A percentile compares a stretch with the other conserved stretches of the same genome.
phyloP scores from a whole-genome alignment of 257 asterid genomes.

The Ilex aquifolium region DNA sequence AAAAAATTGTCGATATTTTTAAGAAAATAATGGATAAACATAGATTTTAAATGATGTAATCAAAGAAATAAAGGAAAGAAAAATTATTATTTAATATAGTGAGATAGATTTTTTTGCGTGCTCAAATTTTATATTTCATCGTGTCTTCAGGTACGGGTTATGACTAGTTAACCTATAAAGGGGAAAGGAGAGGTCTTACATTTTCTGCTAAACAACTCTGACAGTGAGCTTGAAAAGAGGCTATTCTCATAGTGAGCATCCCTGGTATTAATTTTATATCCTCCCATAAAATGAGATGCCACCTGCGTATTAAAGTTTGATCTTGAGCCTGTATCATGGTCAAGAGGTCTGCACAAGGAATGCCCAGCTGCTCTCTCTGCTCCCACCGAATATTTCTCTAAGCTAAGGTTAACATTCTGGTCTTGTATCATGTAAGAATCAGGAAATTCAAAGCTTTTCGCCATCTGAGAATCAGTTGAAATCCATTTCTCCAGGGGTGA shows the following conservation, averaged over 20 bases:
- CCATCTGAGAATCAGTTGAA: slow-evolving; percentile 36
- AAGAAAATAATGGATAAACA: no score
- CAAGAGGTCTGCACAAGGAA: slow-evolving; percentile 73
- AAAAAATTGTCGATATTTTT: no score
- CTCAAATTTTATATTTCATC: no score
- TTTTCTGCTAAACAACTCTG: slow-evolving; percentile 73
- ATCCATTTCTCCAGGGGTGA: slow-evolving; percentile 51
- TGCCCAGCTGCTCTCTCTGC: slow-evolving; percentile 52
- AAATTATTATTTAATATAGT: no score
- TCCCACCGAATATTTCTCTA: slow-evolving; percentile 54
- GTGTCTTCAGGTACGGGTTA: no score
- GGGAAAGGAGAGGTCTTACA: slow-evolving; percentile 40
- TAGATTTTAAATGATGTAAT: no score
- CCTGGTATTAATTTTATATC: slow-evolving; percentile 46
- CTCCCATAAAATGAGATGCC: slow-evolving; percentile 49
- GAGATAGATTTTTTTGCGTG: no score
- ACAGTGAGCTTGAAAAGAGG: slow-evolving; percentile 90
- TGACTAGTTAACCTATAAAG: background rate
- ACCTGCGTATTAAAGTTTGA: slow-evolving; percentile 39
- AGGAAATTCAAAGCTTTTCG: slow-evolving; percentile 20
- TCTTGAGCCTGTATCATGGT: slow-evolving; percentile 51
- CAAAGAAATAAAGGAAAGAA: no score
- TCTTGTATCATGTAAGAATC: slow-evolving; percentile 51
- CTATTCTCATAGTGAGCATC: slow-evolving; percentile 79
- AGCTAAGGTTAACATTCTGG: slow-evolving; percentile 36